Conservation (phyloP, 148 eudicot species). For the Amaranthus hypochondriacus region DNA sequence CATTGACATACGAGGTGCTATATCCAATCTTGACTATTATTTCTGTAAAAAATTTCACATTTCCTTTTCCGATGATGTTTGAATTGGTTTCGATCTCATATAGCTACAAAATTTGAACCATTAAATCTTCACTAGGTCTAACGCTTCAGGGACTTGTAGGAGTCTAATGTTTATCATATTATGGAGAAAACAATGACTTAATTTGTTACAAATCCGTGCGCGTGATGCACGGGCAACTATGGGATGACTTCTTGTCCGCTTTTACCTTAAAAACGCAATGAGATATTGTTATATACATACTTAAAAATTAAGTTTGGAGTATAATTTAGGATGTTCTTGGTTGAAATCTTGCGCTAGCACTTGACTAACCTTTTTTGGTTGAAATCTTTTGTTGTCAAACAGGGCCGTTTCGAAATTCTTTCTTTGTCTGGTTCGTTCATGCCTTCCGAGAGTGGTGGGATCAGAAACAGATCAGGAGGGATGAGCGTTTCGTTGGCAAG, state of each 20-base stretch:
- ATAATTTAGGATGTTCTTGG: too few relatives aligned
- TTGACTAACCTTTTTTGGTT: neutral
- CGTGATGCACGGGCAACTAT: too few relatives aligned
- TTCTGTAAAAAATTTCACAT: neutral
- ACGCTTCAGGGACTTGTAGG: too few relatives aligned
- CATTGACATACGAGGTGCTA: conserved; percentile 92
- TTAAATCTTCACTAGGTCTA: too few relatives aligned
- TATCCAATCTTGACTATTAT: neutral
- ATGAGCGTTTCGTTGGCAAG: conserved; percentile 95
- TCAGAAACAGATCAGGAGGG: conserved; percentile 84
- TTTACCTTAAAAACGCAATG: too few relatives aligned
- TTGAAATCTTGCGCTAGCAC: neutral
- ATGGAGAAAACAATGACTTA: too few relatives aligned
- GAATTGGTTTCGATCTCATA: neutral
- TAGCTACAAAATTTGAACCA: too few relatives aligned
- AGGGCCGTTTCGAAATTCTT: conserved; percentile 97
- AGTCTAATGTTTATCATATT: too few relatives aligned
- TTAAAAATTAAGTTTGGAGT: too few relatives aligned
- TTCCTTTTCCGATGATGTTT: neutral
- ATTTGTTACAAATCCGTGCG: too few relatives aligned
- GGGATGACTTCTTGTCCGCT: too few relatives aligned
- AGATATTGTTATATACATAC: too few relatives aligned
- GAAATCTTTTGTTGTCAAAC: conserved; percentile 14
- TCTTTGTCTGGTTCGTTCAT: conserved; percentile 91
- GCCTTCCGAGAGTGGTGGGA: conserved; percentile 89